Evolutionary conservation across 139 green algal genomes (phyloP), one percentile per base, ranked within the genome.

Genomic region (Chlorella sp.): DNA sequence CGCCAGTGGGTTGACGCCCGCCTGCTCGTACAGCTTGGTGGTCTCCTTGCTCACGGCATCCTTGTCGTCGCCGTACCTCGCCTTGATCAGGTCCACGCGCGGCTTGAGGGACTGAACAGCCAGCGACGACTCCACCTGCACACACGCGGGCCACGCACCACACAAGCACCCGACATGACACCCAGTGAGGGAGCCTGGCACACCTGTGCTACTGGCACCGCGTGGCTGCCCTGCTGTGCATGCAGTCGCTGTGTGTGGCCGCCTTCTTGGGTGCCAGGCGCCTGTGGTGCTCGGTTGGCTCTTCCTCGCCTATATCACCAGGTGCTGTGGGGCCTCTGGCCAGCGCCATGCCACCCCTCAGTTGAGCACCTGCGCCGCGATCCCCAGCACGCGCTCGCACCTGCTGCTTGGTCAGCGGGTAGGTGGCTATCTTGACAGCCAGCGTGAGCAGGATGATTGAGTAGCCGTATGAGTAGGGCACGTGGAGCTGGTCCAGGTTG

Each of bases 61-160:
- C 83, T 96, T 93, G 82, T 97, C 86, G 2, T 95, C 90, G 1
- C 88, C 92, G 35, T 94, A 97, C 22, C 87, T 83, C 23, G 87
- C 82, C 72, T 97, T 97, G 75, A 97, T 97, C 61, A 85, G 77
- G 55, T 97, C 92, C 10, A 97, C 89, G 33, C 88, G 79, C 5
- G 93, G 93, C 84, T 96, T 96, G 1, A 97, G 81, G 27, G 84
- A 75, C 77, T 96, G 91, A 31, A 95, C 80, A 1, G 88, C 82
- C 64, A 97, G 74, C 1, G 79, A 66, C 0, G 77, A 89, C 76
- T 97, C 92, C 23, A 94, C 91, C 89, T 94, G 83, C 32, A 55
- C 42, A 17, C 42, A 55, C n/a, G n/a, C n/a, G n/a, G n/a, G n/a
- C n/a, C n/a, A n/a, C n/a, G n/a, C n/a, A n/a, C n/a, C n/a, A n/a